These are phyloP conservation scores for Colletotrichum spaethianum DNA, from an alignment of 2,329 filamentous ascomycete genomes.

Conservation along the genomic window DNA sequence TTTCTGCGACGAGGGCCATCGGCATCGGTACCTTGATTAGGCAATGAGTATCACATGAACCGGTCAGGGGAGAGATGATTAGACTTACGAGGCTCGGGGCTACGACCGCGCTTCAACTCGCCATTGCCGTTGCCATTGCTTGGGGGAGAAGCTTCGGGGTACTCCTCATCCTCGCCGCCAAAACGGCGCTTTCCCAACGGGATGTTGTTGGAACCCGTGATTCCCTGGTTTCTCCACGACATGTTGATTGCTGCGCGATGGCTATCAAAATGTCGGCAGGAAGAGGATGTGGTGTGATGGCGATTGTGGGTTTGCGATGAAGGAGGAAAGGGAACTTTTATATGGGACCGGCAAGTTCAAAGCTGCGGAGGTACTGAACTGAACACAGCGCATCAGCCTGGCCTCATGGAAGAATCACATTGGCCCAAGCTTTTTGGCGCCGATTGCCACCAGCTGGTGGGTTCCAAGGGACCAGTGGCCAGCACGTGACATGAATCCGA, in stretches of 20 bases:
- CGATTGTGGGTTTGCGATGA: slow-evolving; percentile 15
- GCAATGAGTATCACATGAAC: slow-evolving; percentile 49
- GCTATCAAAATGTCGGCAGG: slow-evolving; percentile 16
- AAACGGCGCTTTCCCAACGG: slow-evolving; percentile 91
- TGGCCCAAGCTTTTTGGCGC: not conserved
- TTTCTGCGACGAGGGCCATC: slow-evolving; percentile 92
- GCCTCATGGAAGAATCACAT: not conserved
- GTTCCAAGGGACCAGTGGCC: not conserved
- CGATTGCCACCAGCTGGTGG: slow-evolving; percentile 1
- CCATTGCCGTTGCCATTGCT: slow-evolving; percentile 53
- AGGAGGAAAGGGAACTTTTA: slow-evolving; percentile 33
- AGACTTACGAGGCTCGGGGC: slow-evolving; percentile 82
- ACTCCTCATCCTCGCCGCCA: slow-evolving; percentile 72
- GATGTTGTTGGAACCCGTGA: slow-evolving; percentile 98
- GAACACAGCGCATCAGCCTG: slow-evolving; percentile 6
- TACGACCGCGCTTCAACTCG: slow-evolving; percentile 89
- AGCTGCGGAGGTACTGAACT: slow-evolving; percentile 23
- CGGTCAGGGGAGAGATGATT: not conserved
- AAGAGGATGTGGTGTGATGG: slow-evolving; percentile 26
- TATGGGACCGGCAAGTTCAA: slow-evolving; percentile 21
- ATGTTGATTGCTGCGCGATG: slow-evolving; percentile 56
- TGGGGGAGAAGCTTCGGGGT: slow-evolving; percentile 9
- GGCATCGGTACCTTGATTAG: slow-evolving; percentile 60
- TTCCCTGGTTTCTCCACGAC: slow-evolving; percentile 83
- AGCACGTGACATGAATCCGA: not conserved